A percentile compares a stretch with the other conserved stretches of the same genome.
Conservation (phyloP, 2,329 filamentous ascomycete genomes). For the Gnomoniopsis smithogilvyi region DNA sequence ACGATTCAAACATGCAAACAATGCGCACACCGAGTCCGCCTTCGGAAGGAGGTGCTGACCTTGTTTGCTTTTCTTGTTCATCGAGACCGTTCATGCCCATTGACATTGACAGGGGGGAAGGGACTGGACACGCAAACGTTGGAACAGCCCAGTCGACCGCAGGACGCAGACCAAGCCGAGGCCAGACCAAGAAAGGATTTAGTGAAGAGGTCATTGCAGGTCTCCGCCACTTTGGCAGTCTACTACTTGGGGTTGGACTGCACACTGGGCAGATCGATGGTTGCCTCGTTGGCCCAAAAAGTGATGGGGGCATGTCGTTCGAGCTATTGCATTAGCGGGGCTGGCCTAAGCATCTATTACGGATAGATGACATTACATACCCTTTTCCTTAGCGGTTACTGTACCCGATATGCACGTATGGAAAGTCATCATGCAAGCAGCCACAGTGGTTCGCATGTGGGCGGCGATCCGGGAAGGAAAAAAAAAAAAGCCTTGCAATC, state of each 20-base stretch:
- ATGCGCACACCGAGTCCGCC: slow-evolving; percentile 3
- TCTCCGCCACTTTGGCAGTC: not conserved
- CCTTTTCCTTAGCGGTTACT: not conserved
- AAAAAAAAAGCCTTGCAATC: slow-evolving; percentile 3
- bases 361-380: not conserved
- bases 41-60: not conserved
- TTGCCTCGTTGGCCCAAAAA: not conserved
- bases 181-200: not conserved
- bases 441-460: not conserved
- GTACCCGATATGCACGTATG: not conserved
- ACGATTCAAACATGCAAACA: slow-evolving; percentile 2
- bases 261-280: not conserved
- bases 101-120: not conserved
- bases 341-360: not conserved
- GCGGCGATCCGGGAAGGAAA: not conserved
- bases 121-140: not conserved
- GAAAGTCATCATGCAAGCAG: not conserved
- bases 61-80: slow-evolving; percentile 11
- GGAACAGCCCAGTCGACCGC: not conserved
- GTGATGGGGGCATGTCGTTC: slow-evolving; percentile 6
- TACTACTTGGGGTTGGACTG: not conserved
- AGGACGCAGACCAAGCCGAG: not conserved
- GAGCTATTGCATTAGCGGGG: not conserved
- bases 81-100: not conserved
- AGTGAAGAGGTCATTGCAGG: too few species aligned